These are phyloP conservation scores for Solanum sitiens DNA, from an alignment of 257 asterid species.

Conservation along the genomic window DNA sequence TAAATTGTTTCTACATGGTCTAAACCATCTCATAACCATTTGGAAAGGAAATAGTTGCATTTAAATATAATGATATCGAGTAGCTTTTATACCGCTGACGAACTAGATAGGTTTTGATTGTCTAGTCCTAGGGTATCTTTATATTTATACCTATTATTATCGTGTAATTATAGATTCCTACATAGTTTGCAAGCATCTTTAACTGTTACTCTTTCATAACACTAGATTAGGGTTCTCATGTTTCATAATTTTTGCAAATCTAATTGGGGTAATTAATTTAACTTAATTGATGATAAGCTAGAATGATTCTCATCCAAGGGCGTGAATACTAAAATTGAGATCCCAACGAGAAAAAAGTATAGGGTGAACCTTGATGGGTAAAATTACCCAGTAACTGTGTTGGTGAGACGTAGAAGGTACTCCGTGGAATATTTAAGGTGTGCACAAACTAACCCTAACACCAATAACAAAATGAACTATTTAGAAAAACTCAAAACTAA, in stretches of 20 bases:
- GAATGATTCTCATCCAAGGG: not conserved
- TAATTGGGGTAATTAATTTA: not conserved
- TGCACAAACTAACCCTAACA: not conserved
- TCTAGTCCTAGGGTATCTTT: not conserved
- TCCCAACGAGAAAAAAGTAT: not conserved
- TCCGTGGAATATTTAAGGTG: not conserved
- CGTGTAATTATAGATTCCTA: not conserved
- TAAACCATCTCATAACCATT: too few relatives aligned
- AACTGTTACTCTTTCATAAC: too few relatives aligned
- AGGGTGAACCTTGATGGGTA: not conserved
- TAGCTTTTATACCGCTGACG: too few relatives aligned
- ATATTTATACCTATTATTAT: not conserved
- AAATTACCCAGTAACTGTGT: not conserved
- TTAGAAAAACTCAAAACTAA: not conserved
- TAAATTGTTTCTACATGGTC: too few relatives aligned
- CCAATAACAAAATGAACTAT: not conserved
- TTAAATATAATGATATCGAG: too few relatives aligned
- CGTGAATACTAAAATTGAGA: not conserved
- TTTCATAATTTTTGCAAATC: not conserved
- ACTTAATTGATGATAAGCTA: not conserved
- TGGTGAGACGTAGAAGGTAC: not conserved
- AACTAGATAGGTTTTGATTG: too few relatives aligned
- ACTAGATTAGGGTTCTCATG: not conserved
- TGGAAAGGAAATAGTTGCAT: too few relatives aligned
- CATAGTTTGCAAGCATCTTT: too few relatives aligned